Evolutionary conservation across 352 stramenopile genomes (phyloP), one percentile per base, ranked within the genome.

Genomic region (Phytophthora fragariae): DNA sequence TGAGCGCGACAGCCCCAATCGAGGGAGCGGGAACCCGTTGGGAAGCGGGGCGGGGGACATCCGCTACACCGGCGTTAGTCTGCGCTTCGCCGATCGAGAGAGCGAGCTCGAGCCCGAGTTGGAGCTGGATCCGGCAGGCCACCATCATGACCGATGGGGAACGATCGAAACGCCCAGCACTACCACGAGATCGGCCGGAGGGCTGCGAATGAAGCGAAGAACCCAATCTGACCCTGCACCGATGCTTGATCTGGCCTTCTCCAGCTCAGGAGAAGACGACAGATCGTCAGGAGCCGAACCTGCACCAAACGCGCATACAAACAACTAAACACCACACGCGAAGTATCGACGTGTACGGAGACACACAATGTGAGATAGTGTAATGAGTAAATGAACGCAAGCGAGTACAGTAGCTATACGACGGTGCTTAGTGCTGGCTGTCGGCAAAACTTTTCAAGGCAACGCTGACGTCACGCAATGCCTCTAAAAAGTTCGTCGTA

Each of bases 201-300:
- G 11, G 12, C 50, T 33, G n/a, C 47, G 17, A 50, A 56, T 31
- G n/a, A 80, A 77, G 39, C 58, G 68, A 24, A 64, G 63, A 63
- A 62, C 68, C 5, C 68, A 77, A 58, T 80, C 68, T 12, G 73
- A 77, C 27, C 68, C 73, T 1, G 68, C 68, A 11, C 68, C 63
- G 1, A 60, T 74, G 31, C 63, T 74, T 1, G 60, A 55, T 9
- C 35, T 82, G 29, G 72, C 66, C 15, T 73, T 82, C 33, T 73
- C 68, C 39, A 82, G 72, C 52, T 82, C 75, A 17, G 68, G 57
- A 49, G 75, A 82, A 8, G 75, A 70, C 44, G 62, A 54, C 65
- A 74, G 65, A 50, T 65, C 50, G 15, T 58, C 63, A 11, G 47
- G 53, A 49, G 44, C 41, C 5, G 63, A 65, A 12, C n/a, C 15